A percentile compares a stretch with the other conserved stretches of the same genome.
These are phyloP conservation scores for Ogataea nitratoaversa DNA, from an alignment of 805 yeast species.

Conservation along the genomic window DNA sequence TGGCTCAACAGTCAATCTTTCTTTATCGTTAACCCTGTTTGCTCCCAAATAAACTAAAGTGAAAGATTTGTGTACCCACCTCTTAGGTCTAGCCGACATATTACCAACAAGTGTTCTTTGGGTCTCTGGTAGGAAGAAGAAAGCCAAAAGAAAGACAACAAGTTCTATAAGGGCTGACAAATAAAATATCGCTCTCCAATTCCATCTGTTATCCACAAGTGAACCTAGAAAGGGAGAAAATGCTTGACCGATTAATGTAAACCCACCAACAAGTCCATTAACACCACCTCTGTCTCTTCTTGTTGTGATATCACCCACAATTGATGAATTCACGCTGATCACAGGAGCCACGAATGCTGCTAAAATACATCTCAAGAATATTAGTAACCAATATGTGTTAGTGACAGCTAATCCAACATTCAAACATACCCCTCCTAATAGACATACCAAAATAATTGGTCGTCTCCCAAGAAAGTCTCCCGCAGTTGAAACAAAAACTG, in stretches of 20 bases:
- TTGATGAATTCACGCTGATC: constrained; percentile 64
- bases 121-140: constrained; percentile 67
- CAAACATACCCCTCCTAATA: constrained; percentile 53
- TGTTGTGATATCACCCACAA: constrained; percentile 69
- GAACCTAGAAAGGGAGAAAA: constrained; percentile 73
- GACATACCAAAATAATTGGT: constrained; percentile 54
- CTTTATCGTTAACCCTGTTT: constrained; percentile 29
- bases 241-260: constrained; percentile 68
- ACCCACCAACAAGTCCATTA: constrained; percentile 62
- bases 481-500: constrained; percentile 61
- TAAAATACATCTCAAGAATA: constrained; percentile 68
- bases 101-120: constrained; percentile 69
- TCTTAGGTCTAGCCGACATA: constrained; percentile 55
- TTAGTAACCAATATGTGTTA: constrained; percentile 53
- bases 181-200: constrained; percentile 81
- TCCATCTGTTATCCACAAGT: constrained; percentile 44
- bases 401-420: constrained; percentile 64
- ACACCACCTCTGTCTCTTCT: constrained; percentile 65
- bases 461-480: constrained; percentile 74
- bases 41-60: constrained; percentile 32
- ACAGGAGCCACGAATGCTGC: constrained; percentile 77
- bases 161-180: constrained; percentile 67
- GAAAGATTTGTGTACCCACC: constrained; percentile 41
- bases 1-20: constrained; percentile 20
- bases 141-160: constrained; percentile 29